These are phyloP conservation scores for Zostera marina DNA, from an alignment of 116 monocot species.

Conservation along the genomic window DNA sequence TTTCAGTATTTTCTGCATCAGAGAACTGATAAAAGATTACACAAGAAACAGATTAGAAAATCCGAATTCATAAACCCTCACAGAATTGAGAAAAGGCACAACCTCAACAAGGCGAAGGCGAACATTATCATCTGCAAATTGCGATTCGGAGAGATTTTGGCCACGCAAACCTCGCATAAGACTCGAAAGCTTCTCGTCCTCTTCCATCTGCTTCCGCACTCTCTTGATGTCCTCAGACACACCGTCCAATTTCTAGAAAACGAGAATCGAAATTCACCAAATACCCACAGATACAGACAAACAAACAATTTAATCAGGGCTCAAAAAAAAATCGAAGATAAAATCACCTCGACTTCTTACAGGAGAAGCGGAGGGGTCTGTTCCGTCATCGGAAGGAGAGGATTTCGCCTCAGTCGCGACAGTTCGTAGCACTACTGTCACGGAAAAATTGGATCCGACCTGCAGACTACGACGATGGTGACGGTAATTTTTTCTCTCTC, in stretches of 20 bases:
- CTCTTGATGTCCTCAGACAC: slow-evolving; percentile 79
- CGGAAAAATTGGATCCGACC: slow-evolving; percentile 5
- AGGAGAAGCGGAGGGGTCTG: background rate
- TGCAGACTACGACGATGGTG: background rate
- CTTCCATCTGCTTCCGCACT: slow-evolving; percentile 92
- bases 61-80: background rate
- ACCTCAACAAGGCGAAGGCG: slow-evolving; percentile 90
- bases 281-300: background rate
- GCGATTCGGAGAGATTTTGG: slow-evolving; percentile 74
- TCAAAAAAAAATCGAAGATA: background rate
- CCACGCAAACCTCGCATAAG: slow-evolving; percentile 92
- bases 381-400: background rate
- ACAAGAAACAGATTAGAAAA: slow-evolving; percentile 1
- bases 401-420: slow-evolving; percentile 37
- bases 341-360: slow-evolving; percentile 4
- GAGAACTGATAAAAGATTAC: background rate
- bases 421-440: slow-evolving; percentile 13
- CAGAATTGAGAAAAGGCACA: background rate
- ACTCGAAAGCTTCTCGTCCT: slow-evolving; percentile 75
- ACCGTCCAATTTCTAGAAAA: slow-evolving; percentile 47
- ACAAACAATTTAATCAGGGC: no score
- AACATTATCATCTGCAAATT: slow-evolving; percentile 83
- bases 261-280: background rate
- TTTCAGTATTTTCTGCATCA: slow-evolving; percentile 30
- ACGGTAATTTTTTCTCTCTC: background rate